Conservation (phyloP, 768 basidiomycete species). For the Boletus eberwhitei region DNA sequence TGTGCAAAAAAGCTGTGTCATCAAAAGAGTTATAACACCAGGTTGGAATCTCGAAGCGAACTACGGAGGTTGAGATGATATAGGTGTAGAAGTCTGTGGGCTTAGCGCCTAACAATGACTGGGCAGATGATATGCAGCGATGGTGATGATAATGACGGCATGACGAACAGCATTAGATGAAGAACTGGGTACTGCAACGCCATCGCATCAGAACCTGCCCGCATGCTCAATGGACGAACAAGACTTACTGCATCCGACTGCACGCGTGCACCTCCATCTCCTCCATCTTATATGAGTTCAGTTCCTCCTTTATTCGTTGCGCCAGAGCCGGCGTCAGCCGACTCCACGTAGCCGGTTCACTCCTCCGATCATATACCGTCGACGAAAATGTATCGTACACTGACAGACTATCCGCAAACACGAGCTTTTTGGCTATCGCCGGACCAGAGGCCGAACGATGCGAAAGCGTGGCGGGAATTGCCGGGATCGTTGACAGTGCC, state of each 20-base stretch:
- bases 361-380: constrained; percentile 87
- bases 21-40: constrained; percentile 25
- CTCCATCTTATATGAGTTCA: constrained; percentile 99
- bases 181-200: constrained; percentile 73
- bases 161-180: constrained; percentile 54
- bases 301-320: constrained; percentile 95
- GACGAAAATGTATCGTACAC: constrained; percentile 97
- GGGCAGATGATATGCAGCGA: constrained; percentile 27
- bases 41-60: constrained; percentile 17
- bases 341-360: constrained; percentile 97
- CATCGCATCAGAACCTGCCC: background rate
- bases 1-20: constrained; percentile 19
- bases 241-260: constrained; percentile 82
- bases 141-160: constrained; percentile 18
- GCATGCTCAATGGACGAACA: background rate
- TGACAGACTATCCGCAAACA: constrained; percentile 88
- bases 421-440: constrained; percentile 70
- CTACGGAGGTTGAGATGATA: constrained; percentile 17
- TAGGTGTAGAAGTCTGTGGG: constrained; percentile 28
- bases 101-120: constrained; percentile 28
- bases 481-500: constrained; percentile 59
- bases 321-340: constrained; percentile 91
- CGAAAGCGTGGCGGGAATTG: constrained; percentile 49
- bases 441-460: constrained; percentile 74
- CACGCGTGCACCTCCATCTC: constrained; percentile 98